Conservation (phyloP, 352 stramenopile species). For the Phytophthora capsici region DNA sequence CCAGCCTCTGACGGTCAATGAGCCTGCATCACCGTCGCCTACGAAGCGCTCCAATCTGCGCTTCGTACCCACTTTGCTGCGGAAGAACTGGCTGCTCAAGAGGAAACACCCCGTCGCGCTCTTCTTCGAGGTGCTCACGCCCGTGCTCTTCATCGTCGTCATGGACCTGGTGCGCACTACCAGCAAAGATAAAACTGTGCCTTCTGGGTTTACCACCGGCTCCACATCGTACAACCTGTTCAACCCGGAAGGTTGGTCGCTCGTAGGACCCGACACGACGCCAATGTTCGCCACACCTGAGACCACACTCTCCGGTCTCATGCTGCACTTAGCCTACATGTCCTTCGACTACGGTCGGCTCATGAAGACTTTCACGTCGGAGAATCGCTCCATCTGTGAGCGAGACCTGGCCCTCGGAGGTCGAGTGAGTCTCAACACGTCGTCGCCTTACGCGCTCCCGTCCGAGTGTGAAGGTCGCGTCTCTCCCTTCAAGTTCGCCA, state of each 20-base stretch:
- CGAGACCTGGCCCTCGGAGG: conserved; percentile 20
- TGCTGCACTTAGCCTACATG: conserved; percentile 54
- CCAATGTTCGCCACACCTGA: conserved; percentile 56
- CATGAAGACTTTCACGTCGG: conserved; percentile 42
- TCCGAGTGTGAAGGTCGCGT: conserved; percentile 49
- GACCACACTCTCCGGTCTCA: conserved; percentile 62
- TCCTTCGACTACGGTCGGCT: conserved; percentile 34
- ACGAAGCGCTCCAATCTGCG: conserved; percentile 36
- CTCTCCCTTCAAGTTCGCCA: conserved; percentile 57
- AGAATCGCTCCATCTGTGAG: conserved; percentile 35
- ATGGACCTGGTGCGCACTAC: conserved; percentile 60
- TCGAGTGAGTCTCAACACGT: conserved; percentile 36
- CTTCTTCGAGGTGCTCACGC: conserved; percentile 66
- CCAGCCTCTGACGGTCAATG: conserved; percentile 28
- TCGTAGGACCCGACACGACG: conserved; percentile 41
- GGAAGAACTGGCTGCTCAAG: conserved; percentile 87
- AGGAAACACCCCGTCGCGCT: conserved; percentile 55
- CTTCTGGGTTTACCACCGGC: conserved; percentile 42
- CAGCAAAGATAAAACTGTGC: conserved; percentile 41
- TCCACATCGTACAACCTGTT: conserved; percentile 54
- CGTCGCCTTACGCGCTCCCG: conserved; percentile 28
- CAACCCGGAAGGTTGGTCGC: conserved; percentile 32
- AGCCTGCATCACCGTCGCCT: neutral
- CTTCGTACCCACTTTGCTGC: conserved; percentile 64
- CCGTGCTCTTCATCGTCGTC: conserved; percentile 64